Percentiles rank a stretch among this genome's conserved stretches.
phyloP scores from a whole-genome alignment of 2,329 filamentous ascomycete genomes.

The Colletotrichum eleusines region DNA sequence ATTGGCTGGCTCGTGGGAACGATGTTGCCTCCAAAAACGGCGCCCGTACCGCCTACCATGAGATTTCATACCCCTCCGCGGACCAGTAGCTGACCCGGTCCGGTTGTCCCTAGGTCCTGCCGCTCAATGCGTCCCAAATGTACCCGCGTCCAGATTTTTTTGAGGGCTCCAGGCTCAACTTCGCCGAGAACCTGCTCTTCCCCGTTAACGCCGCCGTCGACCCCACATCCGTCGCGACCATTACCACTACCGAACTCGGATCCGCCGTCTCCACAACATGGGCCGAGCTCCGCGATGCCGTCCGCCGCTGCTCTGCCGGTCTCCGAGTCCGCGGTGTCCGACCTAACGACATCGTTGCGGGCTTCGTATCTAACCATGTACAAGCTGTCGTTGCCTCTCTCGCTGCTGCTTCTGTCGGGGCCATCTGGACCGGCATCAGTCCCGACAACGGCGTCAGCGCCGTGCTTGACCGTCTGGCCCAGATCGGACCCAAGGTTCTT shows the following conservation, averaged over 20 bases:
- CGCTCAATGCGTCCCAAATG: slow-evolving; percentile 74
- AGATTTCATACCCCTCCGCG: slow-evolving; percentile 10
- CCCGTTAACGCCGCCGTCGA: slow-evolving; percentile 70
- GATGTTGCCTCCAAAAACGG: slow-evolving; percentile 2
- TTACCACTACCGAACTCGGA: slow-evolving; percentile 82
- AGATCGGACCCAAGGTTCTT: slow-evolving; percentile 85
- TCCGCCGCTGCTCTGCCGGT: slow-evolving; percentile 78
- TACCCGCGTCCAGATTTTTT: slow-evolving; percentile 93
- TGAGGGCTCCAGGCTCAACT: slow-evolving; percentile 82
- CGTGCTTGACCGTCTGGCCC: slow-evolving; percentile 86
- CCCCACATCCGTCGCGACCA: slow-evolving; percentile 75
- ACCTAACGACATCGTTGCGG: slow-evolving; percentile 69
- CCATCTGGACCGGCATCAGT: slow-evolving; percentile 92
- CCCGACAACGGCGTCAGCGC: slow-evolving; percentile 93
- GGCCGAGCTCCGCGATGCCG: slow-evolving; percentile 82
- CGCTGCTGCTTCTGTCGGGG: slow-evolving; percentile 83
- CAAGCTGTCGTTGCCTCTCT: slow-evolving; percentile 92
- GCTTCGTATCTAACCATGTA: slow-evolving; percentile 89
- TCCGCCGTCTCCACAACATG: slow-evolving; percentile 74
- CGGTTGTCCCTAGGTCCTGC: slow-evolving; percentile 69
- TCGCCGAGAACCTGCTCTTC: slow-evolving; percentile 94
- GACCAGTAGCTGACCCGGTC: slow-evolving; percentile 26
- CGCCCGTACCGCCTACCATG: slow-evolving; percentile 3
- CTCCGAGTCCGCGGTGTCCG: slow-evolving; percentile 75
- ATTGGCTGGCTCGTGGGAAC: slow-evolving; percentile 1